A percentile compares a stretch with the other conserved stretches of the same genome.
Conservation (phyloP, 1,284 basidiomycete genomes). For the Cutaneotrichosporon cyanovorans region DNA sequence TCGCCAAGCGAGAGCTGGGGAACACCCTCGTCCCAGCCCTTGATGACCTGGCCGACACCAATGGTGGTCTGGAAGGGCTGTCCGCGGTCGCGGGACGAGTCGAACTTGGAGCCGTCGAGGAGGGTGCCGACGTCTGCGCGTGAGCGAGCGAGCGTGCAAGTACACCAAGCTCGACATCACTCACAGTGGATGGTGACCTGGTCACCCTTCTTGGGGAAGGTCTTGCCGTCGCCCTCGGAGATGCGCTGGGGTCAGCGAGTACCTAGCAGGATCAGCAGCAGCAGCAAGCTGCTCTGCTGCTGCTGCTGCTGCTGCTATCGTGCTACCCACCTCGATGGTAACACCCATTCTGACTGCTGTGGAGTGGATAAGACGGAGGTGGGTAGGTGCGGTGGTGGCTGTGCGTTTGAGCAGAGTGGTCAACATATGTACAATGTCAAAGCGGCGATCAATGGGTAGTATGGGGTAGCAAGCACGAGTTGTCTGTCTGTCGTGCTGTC, state of each 20-base stretch:
- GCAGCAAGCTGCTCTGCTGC: no score
- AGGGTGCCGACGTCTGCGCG: conserved; percentile 46
- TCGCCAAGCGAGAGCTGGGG: conserved; percentile 66
- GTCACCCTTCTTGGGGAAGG: conserved; percentile 43
- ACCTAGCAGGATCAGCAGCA: no score
- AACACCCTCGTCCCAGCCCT: conserved; percentile 85
- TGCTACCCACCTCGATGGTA: conserved; percentile 34
- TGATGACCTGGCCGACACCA: conserved; percentile 69
- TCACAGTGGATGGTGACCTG: conserved; percentile 45
- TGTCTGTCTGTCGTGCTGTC: background rate
- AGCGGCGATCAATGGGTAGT: background rate
- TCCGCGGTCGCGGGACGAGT: conserved; percentile 48
- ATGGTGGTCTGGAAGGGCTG: conserved; percentile 66
- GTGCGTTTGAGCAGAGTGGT: conserved; percentile 8
- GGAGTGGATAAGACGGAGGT: conserved; percentile 30
- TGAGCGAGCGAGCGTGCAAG: background rate
- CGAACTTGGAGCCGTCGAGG: conserved; percentile 46
- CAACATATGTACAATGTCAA: conserved; percentile 9
- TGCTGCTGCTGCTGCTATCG: no score
- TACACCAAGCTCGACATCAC: conserved; percentile 4
- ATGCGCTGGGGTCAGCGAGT: conserved; percentile 31
- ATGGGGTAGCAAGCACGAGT: no score
- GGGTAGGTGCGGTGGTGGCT: conserved; percentile 1
- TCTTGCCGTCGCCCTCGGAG: conserved; percentile 44
- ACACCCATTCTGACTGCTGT: conserved; percentile 46